These are phyloP conservation scores for Coffea canephora DNA, from an alignment of 257 asterid species.

Conservation along the genomic window DNA sequence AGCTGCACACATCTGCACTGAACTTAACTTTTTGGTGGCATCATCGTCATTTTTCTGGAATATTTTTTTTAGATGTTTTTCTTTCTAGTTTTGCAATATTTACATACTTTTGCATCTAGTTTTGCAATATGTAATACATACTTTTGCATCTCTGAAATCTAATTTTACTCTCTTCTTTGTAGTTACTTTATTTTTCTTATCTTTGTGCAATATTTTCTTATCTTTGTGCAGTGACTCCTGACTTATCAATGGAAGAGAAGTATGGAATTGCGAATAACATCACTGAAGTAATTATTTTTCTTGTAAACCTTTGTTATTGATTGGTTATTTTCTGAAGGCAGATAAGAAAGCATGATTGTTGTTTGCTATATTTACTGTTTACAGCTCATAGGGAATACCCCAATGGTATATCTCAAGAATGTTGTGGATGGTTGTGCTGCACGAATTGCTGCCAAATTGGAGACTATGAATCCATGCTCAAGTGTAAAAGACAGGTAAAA, in stretches of 20 bases:
- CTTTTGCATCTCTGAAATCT: neutral
- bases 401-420: constrained; percentile 47
- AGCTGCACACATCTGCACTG: neutral
- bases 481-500: constrained; percentile 48
- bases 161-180: neutral
- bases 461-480: constrained; percentile 47
- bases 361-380: neutral
- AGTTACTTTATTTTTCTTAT: neutral
- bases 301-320: neutral
- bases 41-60: neutral
- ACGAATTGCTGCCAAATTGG: constrained; percentile 44
- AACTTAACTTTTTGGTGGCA: neutral
- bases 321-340: neutral
- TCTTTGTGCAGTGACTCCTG: constrained; percentile 17
- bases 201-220: constrained; percentile 12
- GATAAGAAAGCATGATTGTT: neutral
- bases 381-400: constrained; percentile 48
- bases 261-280: constrained; percentile 34
- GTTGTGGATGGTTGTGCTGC: constrained; percentile 42
- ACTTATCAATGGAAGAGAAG: constrained; percentile 28
- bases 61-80: neutral
- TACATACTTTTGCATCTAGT: neutral
- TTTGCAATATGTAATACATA: neutral
- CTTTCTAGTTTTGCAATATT: neutral
- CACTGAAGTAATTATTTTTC: constrained; percentile 31